phyloP scores from a whole-genome alignment of 257 asterid species.

The Perilla frutescens region DNA sequence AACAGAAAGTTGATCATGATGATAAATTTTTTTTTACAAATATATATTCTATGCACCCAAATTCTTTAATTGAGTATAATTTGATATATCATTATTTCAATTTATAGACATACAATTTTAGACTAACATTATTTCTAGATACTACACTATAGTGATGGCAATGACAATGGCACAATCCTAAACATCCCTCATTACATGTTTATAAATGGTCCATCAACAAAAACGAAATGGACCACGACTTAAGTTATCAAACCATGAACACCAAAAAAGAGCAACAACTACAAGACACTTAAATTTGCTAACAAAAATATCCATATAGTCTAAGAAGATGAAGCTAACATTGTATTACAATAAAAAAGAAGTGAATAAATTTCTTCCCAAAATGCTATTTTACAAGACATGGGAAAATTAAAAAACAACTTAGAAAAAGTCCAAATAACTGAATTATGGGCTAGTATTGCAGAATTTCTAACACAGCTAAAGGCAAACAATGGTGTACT shows the following conservation, averaged over 20 bases:
- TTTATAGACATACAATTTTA: too few species aligned
- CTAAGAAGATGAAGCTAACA: not conserved
- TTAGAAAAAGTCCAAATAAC: not conserved
- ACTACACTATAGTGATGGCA: too few species aligned
- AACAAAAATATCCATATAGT: not conserved
- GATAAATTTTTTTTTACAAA: too few species aligned
- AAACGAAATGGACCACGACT: not conserved
- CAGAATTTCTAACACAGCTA: not conserved
- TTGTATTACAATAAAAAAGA: not conserved
- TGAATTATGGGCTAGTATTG: too few species aligned
- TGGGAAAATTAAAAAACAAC: not conserved
- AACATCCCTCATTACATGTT: not conserved
- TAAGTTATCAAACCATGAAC: not conserved
- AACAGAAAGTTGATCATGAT: too few species aligned
- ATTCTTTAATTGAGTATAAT: too few species aligned
- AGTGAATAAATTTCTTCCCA: not conserved
- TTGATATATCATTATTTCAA: too few species aligned
- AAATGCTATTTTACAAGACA: not conserved
- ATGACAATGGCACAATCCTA: too few species aligned
- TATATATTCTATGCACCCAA: too few species aligned
- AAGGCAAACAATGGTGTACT: not conserved
- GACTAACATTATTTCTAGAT: too few species aligned
- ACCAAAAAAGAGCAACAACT: too few species aligned
- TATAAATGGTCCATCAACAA: not conserved
- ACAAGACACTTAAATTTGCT: too few species aligned